Evolutionary conservation across 768 basidiomycete genomes (phyloP), one percentile per base, ranked within the genome.

Genomic region (Sarcodon sp.): DNA sequence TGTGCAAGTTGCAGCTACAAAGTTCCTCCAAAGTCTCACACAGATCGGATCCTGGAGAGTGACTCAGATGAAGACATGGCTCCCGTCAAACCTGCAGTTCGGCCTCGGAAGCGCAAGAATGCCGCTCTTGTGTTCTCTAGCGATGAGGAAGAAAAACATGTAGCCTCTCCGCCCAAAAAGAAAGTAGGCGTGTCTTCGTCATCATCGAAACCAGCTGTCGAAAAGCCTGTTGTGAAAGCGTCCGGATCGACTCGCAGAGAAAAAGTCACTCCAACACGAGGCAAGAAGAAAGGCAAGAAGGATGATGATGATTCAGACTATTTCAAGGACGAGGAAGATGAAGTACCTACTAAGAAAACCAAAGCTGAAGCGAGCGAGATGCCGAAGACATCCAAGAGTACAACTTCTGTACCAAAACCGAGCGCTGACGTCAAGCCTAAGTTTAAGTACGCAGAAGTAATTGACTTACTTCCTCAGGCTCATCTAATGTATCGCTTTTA

Each of bases 151-250:
- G 60, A 59, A 9, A 56, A 54, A 3, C 52, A 50, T 8, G 56
- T 50, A 36, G 35, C 50, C 12, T 55, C 66, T 0, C 68, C 70
- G 1, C 67, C 67, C 2, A 69, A 62, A 60, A 72, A 72, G 62
- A 72, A 71, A 50, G 47, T 56, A 11, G 64, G 66, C 0, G 53
- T 63, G 1, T 35, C 50, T 2, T 9, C 54, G 1, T 11, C 48
- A 11, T 35, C 52, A 9, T 35, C 55, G 1, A 46, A 50, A 31
- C 50, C 45, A 50, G 39, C 46, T 54, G 38, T 27, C 50, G 45
- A 43, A 18, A 15, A 50, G 45, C 13, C 50, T 41, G 8, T 49
- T 49, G 11, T 33, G 33, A 61, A 57, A 46, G 9, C 54, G 9
- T 48, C 58, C 39, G 59, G 54, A 34, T 35, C 49, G 46, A 48